Evolutionary conservation across 2,329 filamentous ascomycete species (phyloP), one percentile per base, ranked within the genome.

Genomic region (Epichloe sylvatica): DNA sequence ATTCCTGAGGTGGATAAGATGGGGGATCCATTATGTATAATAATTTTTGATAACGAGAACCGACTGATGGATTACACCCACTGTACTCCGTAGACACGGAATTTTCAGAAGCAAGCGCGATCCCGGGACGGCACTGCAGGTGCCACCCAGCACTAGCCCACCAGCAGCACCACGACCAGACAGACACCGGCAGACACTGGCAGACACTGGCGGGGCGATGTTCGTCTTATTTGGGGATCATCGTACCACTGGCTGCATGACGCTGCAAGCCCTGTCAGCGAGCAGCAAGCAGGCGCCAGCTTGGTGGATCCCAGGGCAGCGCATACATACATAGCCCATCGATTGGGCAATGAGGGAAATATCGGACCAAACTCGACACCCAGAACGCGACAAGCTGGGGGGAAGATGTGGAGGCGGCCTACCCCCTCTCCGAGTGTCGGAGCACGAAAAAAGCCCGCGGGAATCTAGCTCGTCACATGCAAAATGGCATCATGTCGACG

Each of bases 41-140:
- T 45, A 38, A 25, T 45, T 48, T 47, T 48, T 45, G 40, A 41
- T 45, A 47, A 42, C 40, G 13, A 19, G 30, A 46, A 46, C 21
- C 30, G 7, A 13, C 5, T 5, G 35, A 39, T 34, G 49, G 49
- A 38, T 34, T 19, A 17, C 17, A 17, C 17, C 17, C 17, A 17
- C 17, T 17, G 17, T n/a, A n/a, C n/a, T n/a, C n/a, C n/a, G n/a
- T 17, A 36, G 44, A 43, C 15, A 11, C 49, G 35, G 43, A 33
- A 39, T 47, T 47, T 46, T 9, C 38, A 38, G 38, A 42, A 47
- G 49, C 49, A 23, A 44, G 45, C 25, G 8, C 25, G 7, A 36
- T 25, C 9, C 30, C 15, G 41, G 21, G 25, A 30, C 30, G 30
- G 30, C 9, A 37, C 36, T 25, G 43, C 43, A 42, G 43, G 37